Evolutionary conservation across 768 basidiomycete genomes (phyloP), one percentile per base, ranked within the genome.

Genomic region (Leccinellum albellum): DNA sequence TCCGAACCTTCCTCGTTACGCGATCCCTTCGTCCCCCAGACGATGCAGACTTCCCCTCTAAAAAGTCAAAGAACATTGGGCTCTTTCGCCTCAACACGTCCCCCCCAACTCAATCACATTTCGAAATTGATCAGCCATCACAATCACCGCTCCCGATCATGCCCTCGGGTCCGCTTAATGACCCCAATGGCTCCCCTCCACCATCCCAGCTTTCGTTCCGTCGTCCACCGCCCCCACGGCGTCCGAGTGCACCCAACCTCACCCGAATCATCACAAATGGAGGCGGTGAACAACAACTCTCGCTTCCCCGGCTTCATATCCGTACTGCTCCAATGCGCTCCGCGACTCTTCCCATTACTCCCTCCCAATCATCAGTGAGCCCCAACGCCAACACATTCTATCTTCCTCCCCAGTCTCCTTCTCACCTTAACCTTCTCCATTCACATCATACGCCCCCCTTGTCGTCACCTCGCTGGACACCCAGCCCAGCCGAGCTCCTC

Each of bases 41-140:
- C 49, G 42, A 37, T 14, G 13, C 53, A 26, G 54, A 57, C 12
- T 73, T 68, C 12, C 61, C 60, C 6, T 26, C 42, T 3, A 76
- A 56, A 71, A 60, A 58, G 35, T 57, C 66, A 59, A 75, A 76
- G 57, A 73, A 73, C 40, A 76, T 71, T 7, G 87, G 86, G 1
- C 73, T 91, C 33, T 87, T 85, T 69, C 87, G 88, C 67, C 81
- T 90, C 23, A 83, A 89, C 64, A 88, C 87, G 10, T 60, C 53
- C 63, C 75, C 80, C 42, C 81, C 82, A 10, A 66, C 77, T 21
- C 79, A 80, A 29, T 76, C 81, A 3, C 81, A 78, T 28, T 72
- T 85, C 48, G 83, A 88, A 66, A 76, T 88, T 49, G 88, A 89
- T 65, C 77, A 77, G 21, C 68, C 70, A 24, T 71, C 74, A 32